phyloP scores from a whole-genome alignment of 176 grass and related monocot genomes.

The Metroxylon sagu region DNA sequence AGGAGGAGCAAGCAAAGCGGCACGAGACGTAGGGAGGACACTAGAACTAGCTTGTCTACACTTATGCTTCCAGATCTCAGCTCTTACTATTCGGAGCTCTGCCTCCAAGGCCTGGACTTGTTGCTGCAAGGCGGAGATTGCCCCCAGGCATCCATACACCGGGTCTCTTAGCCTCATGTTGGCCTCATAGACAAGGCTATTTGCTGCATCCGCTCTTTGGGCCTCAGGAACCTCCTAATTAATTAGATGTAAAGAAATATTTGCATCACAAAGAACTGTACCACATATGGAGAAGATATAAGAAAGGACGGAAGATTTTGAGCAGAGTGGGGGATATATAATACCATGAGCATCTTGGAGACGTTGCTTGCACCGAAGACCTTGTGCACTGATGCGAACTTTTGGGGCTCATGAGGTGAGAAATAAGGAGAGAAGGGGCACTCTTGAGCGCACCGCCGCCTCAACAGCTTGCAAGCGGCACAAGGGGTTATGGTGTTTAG shows the following conservation, averaged over 20 bases:
- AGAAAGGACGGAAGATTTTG: too few species aligned
- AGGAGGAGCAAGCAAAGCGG: background rate
- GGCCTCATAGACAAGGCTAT: constrained; percentile 94
- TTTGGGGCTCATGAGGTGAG: constrained; percentile 82
- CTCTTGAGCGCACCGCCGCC: constrained; percentile 72
- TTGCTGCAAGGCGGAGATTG: constrained; percentile 65
- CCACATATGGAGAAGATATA: too few species aligned
- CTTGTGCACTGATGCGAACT: constrained; percentile 85
- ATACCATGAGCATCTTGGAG: constrained; percentile 96
- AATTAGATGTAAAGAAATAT: background rate
- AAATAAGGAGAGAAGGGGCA: constrained; percentile 96
- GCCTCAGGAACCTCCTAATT: constrained; percentile 66
- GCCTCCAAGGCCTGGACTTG: constrained; percentile 68
- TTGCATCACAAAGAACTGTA: too few species aligned
- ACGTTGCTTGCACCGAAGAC: constrained; percentile 96
- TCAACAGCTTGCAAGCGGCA: constrained; percentile 90
- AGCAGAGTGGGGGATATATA: background rate
- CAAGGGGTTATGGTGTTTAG: constrained; percentile 68
- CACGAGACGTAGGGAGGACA: constrained; percentile 2
- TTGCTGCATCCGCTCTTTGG: constrained; percentile 72
- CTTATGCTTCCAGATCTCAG: constrained; percentile 81
- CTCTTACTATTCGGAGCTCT: constrained; percentile 58
- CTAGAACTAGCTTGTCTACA: constrained; percentile 31
- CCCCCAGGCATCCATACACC: constrained; percentile 89
- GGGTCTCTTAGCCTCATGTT: constrained; percentile 73